Evolutionary conservation across 2,329 filamentous ascomycete species (phyloP), one percentile per base, ranked within the genome.

Genomic region (Xylariaceae sp.): DNA sequence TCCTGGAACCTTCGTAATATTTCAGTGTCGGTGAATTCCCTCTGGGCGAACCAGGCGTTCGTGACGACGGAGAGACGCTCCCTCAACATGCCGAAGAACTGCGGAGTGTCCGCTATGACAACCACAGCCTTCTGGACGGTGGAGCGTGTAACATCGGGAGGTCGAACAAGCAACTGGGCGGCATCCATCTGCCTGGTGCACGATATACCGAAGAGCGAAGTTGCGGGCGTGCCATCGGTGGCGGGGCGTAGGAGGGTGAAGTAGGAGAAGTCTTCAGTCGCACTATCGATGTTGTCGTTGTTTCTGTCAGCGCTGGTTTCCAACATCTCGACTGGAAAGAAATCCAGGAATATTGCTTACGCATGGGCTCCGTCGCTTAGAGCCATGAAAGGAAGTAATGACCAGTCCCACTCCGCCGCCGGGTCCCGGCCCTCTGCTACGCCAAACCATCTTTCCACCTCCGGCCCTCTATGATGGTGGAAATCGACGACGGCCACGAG

Each of bases 51-150:
- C 92, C 92, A 98, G 16, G 90, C 90, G 53, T 82, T 85, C 3
- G 90, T 96, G 12, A 98, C 89, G 21, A 95, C 81, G 34, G 85
- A 85, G 48, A 98, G 68, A 50, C 92, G 83, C 64, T 97, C 87
- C 54, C 90, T 81, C 59, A 98, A 69, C 67, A 92, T 85, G 40
- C 88, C 89, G 62, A 98, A 94, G 55, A 81, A 81, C 57, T 92
- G 85, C 7, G 92, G 92, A 47, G 80, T 88, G 63, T 96, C 87
- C 38, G 87, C 88, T 52, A 98, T 88, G 39, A 95, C 88, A 31
- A 98, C 90, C 3, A 98, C 88, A 11, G 90, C 92, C 69, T 98
- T 98, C 62, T 98, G 92, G 29, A 98, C 92, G 1, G 92, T 96
- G 44, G 88, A 95, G 46, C 92, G 77, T n/a, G 92, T 98, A 36